These are phyloP conservation scores for Cynara cardunculus DNA, from an alignment of 129 eudicot genomes.

Conservation along the genomic window DNA sequence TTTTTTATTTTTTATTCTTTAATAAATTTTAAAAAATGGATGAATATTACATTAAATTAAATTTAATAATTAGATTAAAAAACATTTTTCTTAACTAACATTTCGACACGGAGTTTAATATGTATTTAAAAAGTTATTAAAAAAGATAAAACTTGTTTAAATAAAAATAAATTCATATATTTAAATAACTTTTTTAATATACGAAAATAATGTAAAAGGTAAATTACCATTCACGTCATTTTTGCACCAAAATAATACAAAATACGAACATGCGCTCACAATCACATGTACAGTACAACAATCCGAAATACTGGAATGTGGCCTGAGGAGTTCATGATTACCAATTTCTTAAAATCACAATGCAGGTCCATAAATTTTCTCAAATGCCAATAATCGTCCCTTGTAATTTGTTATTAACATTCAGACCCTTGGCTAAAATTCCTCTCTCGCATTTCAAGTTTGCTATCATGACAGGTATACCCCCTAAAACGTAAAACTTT, in stretches of 20 bases:
- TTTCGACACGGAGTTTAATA: no score
- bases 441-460: background rate
- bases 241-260: background rate
- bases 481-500: background rate
- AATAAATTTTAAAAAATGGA: no score
- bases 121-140: no score
- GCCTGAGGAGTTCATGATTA: background rate
- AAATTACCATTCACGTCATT: background rate
- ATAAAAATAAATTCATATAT: no score
- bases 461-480: background rate
- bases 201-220: background rate
- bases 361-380: background rate
- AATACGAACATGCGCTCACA: background rate
- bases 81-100: no score
- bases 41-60: no score
- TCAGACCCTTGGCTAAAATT: background rate
- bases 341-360: background rate
- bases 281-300: background rate
- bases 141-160: no score
- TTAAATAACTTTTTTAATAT: background rate
- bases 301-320: background rate
- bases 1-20: no score
- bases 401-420: background rate
- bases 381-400: background rate
- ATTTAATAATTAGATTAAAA: no score